Base-by-base conservation (phyloP, 2,329 filamentous ascomycete species). In the Fusarium virguliforme region DNA sequence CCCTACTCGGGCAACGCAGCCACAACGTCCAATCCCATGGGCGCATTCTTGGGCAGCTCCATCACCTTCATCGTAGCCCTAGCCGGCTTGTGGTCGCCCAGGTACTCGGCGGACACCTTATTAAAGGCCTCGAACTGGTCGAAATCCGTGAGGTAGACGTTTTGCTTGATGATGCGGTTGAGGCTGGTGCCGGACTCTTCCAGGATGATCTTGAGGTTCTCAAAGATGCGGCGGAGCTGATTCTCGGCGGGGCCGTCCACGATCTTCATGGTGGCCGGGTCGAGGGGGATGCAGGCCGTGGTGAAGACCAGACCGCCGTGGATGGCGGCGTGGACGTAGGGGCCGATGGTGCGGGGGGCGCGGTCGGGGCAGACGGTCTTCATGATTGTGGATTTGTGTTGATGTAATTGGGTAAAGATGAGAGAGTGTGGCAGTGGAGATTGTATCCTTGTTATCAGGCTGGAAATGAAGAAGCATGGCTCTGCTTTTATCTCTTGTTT, bases 141-240 rank as follows among this genome's bases (percentile, higher is more conserved):
- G 15, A 48, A 48, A 12, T 48, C 26, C 15, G 43, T 48, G 22
- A 48, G 43, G 28, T 48, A 48, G 13, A 48, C 43, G 43, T 48
- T 48, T 28, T 48, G 43, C 43, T 48, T 48, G 13, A 48, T 48
- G 22, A 48, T 48, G 3, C 26, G 43, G 24, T 28, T 24, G 12
- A 48, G 43, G 22, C 22, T 48, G 2, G 43, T 48, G 4, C 43
- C 43, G 4, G 43, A 48, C 24, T 48, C 43, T 4, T 48, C 24
- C 7, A 30, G 22, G 4, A 48, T 48, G 43, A 48, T 48, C 24
- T 48, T 48, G 24, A 48, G 43, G 26, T 48, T 48, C 22, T 48
- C 43, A 7, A 48, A 48, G 22, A 48, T 48, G 15, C 43, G 43
- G 12, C 43, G 43, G 8, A 48, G 43, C 13, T 48, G 24, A 2